Base-by-base conservation (phyloP, 768 basidiomycete genomes). In the Xerocomus brunneocitrinus region DNA sequence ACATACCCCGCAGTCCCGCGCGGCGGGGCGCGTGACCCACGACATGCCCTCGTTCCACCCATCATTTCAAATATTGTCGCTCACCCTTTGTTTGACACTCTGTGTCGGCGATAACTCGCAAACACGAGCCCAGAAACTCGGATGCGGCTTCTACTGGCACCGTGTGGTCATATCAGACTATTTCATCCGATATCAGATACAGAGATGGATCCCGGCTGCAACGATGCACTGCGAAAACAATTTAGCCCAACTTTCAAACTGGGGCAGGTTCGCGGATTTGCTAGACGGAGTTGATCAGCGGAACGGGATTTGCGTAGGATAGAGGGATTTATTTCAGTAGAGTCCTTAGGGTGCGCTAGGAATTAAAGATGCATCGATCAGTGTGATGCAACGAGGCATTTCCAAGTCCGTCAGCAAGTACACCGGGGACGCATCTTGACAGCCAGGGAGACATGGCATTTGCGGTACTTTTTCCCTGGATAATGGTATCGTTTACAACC, bases 371-470 rank as follows among this genome's bases (percentile, higher is more conserved):
- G 28, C 14, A 40, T 41, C 12, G 31, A 39, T 46, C 31, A 32
- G 27, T 47, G 50, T 16, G 40, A 48, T 48, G 55, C 59, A 66
- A 64, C 62, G 55, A 64, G 55, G 55, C 53, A 39, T 42, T 19
- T 38, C 51, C 39, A 43, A 27, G 31, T 39, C 31, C 24, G 32
- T 16, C 47, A 47, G 5, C 25, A 25, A 25, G 22, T 36, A 32
- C 31, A 46, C 22, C 55, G 19, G 28, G 39, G 31, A 9, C 24
- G 43, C 39, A 19, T 19, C 50, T 35, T 49, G 55, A 59, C 47
- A 46, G 43, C 19, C 50, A 34, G n/a, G 22, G 12, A 40, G 34
- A 34, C 30, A 40, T 51, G 52, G 35, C n/a, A 45, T 9, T 13
- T 6, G 44, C 45, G 52, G 61, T 48, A 45, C 47, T 50, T 55